Base-by-base conservation (phyloP, 2,329 filamentous ascomycete species). In the Claviceps quebecensis region DNA sequence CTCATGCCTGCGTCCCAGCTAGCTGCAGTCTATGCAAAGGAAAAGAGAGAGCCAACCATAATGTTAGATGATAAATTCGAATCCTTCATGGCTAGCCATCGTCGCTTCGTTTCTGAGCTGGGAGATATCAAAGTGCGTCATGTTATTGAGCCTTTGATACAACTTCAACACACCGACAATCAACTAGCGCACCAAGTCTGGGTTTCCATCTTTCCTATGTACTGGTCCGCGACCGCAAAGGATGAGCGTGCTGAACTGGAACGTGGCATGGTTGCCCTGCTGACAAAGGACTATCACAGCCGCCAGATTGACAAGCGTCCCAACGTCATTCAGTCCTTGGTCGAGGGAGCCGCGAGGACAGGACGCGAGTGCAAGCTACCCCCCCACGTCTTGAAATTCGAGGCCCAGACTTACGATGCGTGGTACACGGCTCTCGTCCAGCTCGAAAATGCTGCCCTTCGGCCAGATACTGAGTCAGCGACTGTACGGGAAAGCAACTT, bases 351-450 rank as follows among this genome's bases (percentile, higher is more conserved):
- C 38, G 87, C 90, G 14, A 86, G 84, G 60, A 83, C 90, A 2
- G 86, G 78, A 69, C 91, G 93, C 0, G 79, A 87, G 22, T 94
- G 93, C 69, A 95, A 93, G 68, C 82, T 98, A 48, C 93, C 93
- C 6, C 88, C 93, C 0, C 93, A 98, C 62, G 88, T 97, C 39
- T 81, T 98, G 70, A 98, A 98, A 64, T 97, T 90, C 59, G 78
- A 94, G 52, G 91, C 89, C 19, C 87, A 87, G 65, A 95, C 88
- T 0, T 98, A 95, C 63, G 90, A 96, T 66, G 87, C 85, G 0
- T 98, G 93, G 94, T 98, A 98, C 64, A 90, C 88, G n/a, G 87
- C 87, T 14, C 77, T 95, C 22, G 83, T 85, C 14, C 90, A 93
- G 60, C 80, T 98, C 55, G 93, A 99, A 66, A 88, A 95, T 53